Evolutionary conservation across 305 asterid species (phyloP), one percentile per base, ranked within the genome.

Genomic region (Fraxinus latifolia): DNA sequence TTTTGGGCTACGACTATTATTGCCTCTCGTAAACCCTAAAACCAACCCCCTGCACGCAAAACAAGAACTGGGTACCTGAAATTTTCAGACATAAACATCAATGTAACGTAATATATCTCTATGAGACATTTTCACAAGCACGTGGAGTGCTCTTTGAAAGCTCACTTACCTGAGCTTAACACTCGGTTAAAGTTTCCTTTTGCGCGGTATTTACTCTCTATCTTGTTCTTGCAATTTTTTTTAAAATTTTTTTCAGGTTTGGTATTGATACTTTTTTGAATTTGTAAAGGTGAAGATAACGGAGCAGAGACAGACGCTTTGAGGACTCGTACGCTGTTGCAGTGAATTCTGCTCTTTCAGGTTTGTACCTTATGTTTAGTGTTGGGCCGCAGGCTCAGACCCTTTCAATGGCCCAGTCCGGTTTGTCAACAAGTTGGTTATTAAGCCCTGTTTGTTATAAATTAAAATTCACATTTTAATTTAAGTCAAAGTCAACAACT

Each of bases 91-190:
- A 27, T 9, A 50, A 58, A 36, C 79, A 33, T 74, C 79, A 76
- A 33, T 55, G 31, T 65, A 65, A 74, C 60, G 29, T 79, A 67
- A 8, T 39, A 53, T 25, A 71, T 23, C 25, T 82, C 60, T 15
- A 2, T 58, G 78, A 84, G 83, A 80, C 82, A 86, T 85, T 86
- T 81, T 39, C 15, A 50, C 89, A 84, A 87, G 82, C 88, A 83
- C 0, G 0, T 79, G 15, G 80, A 58, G 29, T 60, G 70, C 70
- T 60, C 70, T 58, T 1, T 0, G 9, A 19, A 19, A n/a, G 31
- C 25, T 17, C 12, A 60, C 31, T 1, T 0, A 60, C 29, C 29
- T 7, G 27, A 7, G 11, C 1, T 19, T 15, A 58, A n/a, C 11
- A 60, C 70, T 21, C 5, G 25, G 9, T 53, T 53, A 53, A n/a